Base-by-base conservation (phyloP, 176 grass and related monocot genomes). In the Carex parvula region DNA sequence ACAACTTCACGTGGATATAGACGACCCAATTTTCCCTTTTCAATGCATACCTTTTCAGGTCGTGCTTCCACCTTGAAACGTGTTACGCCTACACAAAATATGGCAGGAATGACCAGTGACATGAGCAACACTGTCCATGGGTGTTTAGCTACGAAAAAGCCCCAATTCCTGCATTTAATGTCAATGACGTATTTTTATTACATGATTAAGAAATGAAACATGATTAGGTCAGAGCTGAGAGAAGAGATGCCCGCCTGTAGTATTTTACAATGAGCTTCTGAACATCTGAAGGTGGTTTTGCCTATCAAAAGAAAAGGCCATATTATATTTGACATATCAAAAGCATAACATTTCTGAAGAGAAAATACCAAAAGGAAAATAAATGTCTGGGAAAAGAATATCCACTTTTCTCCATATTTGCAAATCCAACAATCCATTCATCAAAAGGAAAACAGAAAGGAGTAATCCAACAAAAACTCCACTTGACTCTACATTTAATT, bases 41-140 rank as follows among this genome's bases (percentile, higher is more conserved):
- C 12, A 50, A 53, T 58, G 9, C 17, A 29, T 92, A 99, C 96
- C 96, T 99, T 99, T 59, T 90, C 89, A 9, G 96, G 96, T 46
- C 87, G 83, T 66, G 93, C 90, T 92, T 99, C 96, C 67, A 99
- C 93, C 59, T 99, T 95, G 89, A 99, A 95, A 85, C 12, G 86
- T 84, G 92, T 88, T 46, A 99, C 83, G 52, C 96, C 96, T 84
- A 90, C 87, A 82, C 91, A 93, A 79, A 99, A 81, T 50, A 99
- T 88, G 60, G 90, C 87, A 85, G 96, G 96, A 84, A 99, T 80
- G 84, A 86, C 89, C 88, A 99, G 81, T 50, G 91, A 95, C 69
- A 90, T 70, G 75, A 78, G 70, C 88, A 99, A 95, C 80, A 99
- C 88, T 79, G 91, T 87, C 66, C 89, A 84, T 83, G 96, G 92